A percentile compares a stretch with the other conserved stretches of the same genome.
Evolutionary conservation across 192 early-diverging fungal genomes (phyloP).

Genomic region (Coemansia sp.): DNA sequence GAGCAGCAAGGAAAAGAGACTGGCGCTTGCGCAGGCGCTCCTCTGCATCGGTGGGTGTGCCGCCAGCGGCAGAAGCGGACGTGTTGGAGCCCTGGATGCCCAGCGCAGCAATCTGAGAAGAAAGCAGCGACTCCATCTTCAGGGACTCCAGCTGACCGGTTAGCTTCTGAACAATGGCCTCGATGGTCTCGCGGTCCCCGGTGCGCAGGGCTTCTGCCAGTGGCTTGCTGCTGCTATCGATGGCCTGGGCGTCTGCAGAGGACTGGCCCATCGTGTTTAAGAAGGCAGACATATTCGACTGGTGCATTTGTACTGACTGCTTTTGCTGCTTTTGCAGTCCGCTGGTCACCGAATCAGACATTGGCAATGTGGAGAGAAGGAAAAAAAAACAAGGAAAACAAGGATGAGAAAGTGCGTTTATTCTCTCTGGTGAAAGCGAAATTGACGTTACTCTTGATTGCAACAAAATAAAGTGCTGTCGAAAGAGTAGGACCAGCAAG

Average conservation of each 20-base stretch:
- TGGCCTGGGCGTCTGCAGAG: constrained; percentile 10
- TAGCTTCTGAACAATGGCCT: constrained; percentile 47
- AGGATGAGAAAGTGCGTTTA: neutral
- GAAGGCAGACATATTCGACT: constrained; percentile 12
- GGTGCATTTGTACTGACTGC: constrained; percentile 12
- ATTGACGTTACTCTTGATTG: too few relatives aligned
- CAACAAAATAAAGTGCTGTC: too few relatives aligned
- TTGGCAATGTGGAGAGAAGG: neutral
- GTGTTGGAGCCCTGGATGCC: constrained; percentile 4
- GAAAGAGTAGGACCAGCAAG: too few relatives aligned
- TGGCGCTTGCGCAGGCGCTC: constrained; percentile 24
- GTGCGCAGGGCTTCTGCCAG: constrained; percentile 46
- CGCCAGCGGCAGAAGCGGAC: neutral
- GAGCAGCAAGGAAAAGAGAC: constrained; percentile 23
- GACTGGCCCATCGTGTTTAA: constrained; percentile 8
- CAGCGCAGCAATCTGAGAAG: constrained; percentile 26
- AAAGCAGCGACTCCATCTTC: constrained; percentile 35
- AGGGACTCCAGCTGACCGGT: constrained; percentile 48
- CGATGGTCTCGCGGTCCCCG: constrained; percentile 50
- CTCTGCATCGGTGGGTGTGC: constrained; percentile 5
- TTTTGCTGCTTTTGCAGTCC: constrained; percentile 6
- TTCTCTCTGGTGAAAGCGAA: neutral
- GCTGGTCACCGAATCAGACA: constrained; percentile 8
- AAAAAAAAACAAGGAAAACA: neutral
- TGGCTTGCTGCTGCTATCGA: constrained; percentile 27